Evolutionary conservation across 371 early-diverging fungal species (phyloP).

Genomic region (Amoeboaphelidium protococcarum): DNA sequence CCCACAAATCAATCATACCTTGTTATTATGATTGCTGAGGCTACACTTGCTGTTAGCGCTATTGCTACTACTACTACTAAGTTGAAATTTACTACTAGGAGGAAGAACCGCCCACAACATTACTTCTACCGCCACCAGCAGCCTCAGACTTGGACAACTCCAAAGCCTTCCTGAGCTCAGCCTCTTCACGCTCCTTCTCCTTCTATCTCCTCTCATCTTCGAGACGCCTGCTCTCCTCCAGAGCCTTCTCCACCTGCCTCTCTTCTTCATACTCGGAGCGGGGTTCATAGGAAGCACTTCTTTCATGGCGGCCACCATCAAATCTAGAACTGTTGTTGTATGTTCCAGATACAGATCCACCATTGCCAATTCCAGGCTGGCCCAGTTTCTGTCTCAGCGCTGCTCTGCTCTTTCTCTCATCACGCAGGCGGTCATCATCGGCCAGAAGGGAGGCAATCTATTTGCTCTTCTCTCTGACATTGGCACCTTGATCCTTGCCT

Average conservation of each 20-base stretch:
- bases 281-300: constrained; percentile 17
- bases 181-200: constrained; percentile 13
- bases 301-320: constrained; percentile 14
- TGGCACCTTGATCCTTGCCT: constrained; percentile 41
- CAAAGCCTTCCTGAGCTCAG: constrained; percentile 23
- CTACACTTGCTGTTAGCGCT: constrained; percentile 7
- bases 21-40: constrained; percentile 8
- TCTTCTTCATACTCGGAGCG: constrained; percentile 32
- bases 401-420: constrained; percentile 31
- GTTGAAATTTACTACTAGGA: no score
- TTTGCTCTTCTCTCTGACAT: background rate
- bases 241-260: constrained; percentile 42
- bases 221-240: constrained; percentile 49
- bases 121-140: constrained; percentile 10
- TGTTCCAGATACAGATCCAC: constrained; percentile 2
- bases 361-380: background rate
- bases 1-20: constrained; percentile 1
- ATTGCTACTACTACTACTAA: constrained; percentile 2
- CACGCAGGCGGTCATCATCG: constrained; percentile 47
- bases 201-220: constrained; percentile 21
- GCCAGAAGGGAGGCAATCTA: constrained; percentile 12
- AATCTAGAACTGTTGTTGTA: background rate
- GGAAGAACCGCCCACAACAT: background rate
- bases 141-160: constrained; percentile 29
- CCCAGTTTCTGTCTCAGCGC: background rate